Evolutionary conservation across 1,139 yeast genomes (phyloP), one percentile per base, ranked within the genome.

Genomic region (Geotrichum klebahnii): DNA sequence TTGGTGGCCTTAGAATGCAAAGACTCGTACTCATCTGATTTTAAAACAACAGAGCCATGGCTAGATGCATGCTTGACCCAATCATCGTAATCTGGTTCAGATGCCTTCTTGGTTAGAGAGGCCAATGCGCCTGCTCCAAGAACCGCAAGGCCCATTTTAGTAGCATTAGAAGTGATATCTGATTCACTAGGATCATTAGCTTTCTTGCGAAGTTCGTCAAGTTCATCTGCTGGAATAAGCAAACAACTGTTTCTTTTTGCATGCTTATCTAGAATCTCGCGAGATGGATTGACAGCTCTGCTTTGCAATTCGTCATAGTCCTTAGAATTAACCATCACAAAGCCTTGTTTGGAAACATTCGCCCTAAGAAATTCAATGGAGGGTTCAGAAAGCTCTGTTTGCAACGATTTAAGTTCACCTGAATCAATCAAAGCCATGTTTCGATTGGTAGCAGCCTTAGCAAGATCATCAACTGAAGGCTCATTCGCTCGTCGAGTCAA

Each of bases 101-200:
- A 32, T 1, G 75, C 75, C 55, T 69, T 71, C 3, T 62, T 57
- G n/a, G 50, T 47, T 17, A 77, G 55, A 42, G 69, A 68, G 0
- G 64, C 63, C n/a, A 65, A 32, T 1, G 66, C 49, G 23, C 70
- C 70, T 5, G 58, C 40, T 8, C 55, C 41, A 3, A 64, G n/a
- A 3, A 50, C 44, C 9, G 53, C 23, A 53, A 59, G 51, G 14
- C 68, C 69, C 9, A 60, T 50, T 1, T 60, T 58, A 14, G 53
- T 52, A 2, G 72, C 69, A 41, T 61, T 61, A 12, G 55, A 49
- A 32, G 52, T 48, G 45, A 67, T 38, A 38, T 58, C 41, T 19
- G 58, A 59, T 35, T 55, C 39, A 46, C 56, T 56, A 47, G 71
- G 63, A 26, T 61, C 57, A 16, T 55, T 55, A 34, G 60, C 56